Evolutionary conservation across 129 eudicot genomes (phyloP).

Genomic region (Heracleum sosnowskyi): DNA sequence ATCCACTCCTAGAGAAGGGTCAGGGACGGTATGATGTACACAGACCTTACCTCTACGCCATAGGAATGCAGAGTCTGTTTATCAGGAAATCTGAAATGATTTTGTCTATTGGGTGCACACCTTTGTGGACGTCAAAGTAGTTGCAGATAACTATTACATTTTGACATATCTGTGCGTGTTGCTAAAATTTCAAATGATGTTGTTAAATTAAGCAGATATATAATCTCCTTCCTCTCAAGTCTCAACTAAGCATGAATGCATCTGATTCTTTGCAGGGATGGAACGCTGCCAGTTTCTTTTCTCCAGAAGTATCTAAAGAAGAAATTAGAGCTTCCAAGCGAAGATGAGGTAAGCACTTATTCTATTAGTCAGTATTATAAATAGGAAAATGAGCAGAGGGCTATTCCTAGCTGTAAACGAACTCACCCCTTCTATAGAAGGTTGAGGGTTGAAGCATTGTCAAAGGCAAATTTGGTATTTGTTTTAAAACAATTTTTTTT

Average conservation of each 20-base stretch:
- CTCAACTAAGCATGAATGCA: neutral
- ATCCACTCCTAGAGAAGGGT: neutral
- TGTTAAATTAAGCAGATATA: neutral
- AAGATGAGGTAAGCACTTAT: conserved; percentile 53
- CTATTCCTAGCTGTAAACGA: neutral
- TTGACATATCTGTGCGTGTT: neutral
- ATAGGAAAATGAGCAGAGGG: neutral
- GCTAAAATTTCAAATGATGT: neutral
- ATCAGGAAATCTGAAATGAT: neutral
- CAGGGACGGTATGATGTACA: neutral
- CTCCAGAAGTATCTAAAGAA: conserved; percentile 66
- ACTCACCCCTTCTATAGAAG: neutral
- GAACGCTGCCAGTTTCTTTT: conserved; percentile 50
- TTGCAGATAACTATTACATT: neutral
- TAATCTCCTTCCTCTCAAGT: neutral
- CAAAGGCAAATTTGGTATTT: neutral
- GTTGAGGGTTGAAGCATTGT: neutral
- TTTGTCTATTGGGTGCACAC: neutral
- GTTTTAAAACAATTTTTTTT: neutral
- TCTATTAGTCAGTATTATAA: neutral
- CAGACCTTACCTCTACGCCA: neutral
- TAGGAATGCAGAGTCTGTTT: neutral
- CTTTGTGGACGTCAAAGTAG: neutral
- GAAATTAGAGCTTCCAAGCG: conserved; percentile 68
- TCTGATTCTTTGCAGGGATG: conserved; percentile 58